phyloP scores from a whole-genome alignment of 2,329 filamentous ascomycete genomes.

The Thelonectria olida region DNA sequence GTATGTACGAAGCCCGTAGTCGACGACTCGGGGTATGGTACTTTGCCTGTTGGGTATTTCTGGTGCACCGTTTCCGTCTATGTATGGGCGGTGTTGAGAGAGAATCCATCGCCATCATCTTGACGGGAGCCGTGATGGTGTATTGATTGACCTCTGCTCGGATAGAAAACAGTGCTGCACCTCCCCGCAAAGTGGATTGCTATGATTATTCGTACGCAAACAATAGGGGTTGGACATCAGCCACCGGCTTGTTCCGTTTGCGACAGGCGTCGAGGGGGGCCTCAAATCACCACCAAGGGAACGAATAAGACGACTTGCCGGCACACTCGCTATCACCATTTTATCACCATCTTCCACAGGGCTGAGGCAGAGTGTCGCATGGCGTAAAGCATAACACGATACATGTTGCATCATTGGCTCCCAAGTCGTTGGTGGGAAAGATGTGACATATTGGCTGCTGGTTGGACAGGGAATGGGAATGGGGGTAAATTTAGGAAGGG shows the following conservation, averaged over 20 bases:
- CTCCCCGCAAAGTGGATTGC: background rate
- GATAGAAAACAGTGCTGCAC: no score
- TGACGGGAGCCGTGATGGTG: no score
- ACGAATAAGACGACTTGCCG: background rate
- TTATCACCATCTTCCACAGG: background rate
- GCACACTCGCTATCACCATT: background rate
- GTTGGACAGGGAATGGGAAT: background rate
- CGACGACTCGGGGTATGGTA: background rate
- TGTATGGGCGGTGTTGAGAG: no score
- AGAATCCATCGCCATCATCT: background rate
- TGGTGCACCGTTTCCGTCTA: no score
- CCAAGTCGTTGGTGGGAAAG: background rate
- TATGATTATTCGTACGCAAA: no score
- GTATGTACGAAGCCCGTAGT: background rate
- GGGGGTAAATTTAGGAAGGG: background rate
- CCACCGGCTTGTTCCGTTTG: background rate
- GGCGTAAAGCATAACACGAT: background rate
- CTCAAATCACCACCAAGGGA: background rate
- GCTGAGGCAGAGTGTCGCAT: background rate
- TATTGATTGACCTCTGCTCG: no score
- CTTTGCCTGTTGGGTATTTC: background rate
- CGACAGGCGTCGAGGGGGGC: background rate
- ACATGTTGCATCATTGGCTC: background rate
- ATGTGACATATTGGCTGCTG: background rate
- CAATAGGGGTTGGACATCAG: background rate